Base-by-base conservation (phyloP, 176 grass and related monocot species). In the Thalia dealbata region DNA sequence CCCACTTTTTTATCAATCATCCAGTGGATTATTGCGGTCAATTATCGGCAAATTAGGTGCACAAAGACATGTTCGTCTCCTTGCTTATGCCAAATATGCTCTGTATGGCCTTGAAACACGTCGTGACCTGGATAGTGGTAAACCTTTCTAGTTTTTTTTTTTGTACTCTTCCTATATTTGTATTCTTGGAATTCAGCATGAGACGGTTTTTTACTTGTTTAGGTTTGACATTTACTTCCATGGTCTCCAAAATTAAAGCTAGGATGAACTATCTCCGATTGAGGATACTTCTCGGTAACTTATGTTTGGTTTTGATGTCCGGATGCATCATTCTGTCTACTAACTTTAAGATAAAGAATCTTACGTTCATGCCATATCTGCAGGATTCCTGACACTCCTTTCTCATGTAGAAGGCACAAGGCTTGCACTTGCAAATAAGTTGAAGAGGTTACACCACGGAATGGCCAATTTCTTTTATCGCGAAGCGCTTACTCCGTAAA, bases 11-110 rank as follows among this genome's bases (percentile, higher is more conserved):
- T n/a, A n/a, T n/a, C n/a, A n/a, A 51, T 43, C 74, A 7, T 61
- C 84, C 74, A 96, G 89, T 80, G 87, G 84, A 86, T 30, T 96
- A 78, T 78, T 96, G 76, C 87, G 84, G 65, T 96, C 89, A 19
- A 92, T 96, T 79, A 70, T 90, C 52, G 85, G 84, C 55, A 96
- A 88, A 30, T 65, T 96, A 43, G 92, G 89, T 26, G 84, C 75
- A 6, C 80, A 82, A 70, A 80, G 78, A 21, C 86, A 88, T 87
- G 82, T 92, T 54, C 78, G 92, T 18, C 86, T 92, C 76, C 86
- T 92, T 83, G 81, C 80, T 32, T 96, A 92, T 86, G 87, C 86
- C 61, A 96, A 86, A 73, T 87, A 86, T 81, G 89, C 89, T 76
- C 43, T 92, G 81, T 78, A 86, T 27, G 89, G 87, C 70, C 87